These are phyloP conservation scores for Marasmius tenuissimus DNA, from an alignment of 1,284 basidiomycete genomes.

Conservation along the genomic window DNA sequence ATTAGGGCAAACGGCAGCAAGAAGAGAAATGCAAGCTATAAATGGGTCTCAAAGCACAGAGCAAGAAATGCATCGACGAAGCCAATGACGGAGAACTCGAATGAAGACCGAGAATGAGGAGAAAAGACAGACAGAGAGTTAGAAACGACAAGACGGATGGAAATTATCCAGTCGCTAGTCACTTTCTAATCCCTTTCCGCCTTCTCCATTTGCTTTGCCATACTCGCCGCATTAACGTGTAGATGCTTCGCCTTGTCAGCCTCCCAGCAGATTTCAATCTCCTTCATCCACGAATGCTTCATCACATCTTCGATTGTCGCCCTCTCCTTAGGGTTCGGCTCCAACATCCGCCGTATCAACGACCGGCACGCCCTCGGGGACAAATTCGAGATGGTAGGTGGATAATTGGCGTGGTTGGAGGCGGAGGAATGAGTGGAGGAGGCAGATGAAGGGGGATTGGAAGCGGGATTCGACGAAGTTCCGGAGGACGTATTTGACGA, in stretches of 20 bases:
- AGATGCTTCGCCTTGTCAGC: conserved; percentile 63
- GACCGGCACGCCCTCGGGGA: conserved; percentile 84
- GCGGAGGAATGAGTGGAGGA: conserved; percentile 16
- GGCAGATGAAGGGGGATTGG: not conserved
- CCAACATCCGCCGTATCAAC: conserved; percentile 92
- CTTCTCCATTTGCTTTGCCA: conserved; percentile 41
- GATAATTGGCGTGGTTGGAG: conserved; percentile 44
- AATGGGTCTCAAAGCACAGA: no score
- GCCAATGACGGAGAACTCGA: not conserved
- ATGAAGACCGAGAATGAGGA: not conserved
- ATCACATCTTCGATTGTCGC: conserved; percentile 84
- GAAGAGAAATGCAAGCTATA: no score
- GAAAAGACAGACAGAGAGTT: not conserved
- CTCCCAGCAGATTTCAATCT: conserved; percentile 75
- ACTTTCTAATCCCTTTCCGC: conserved; percentile 24
- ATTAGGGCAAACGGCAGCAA: not conserved
- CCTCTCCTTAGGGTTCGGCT: conserved; percentile 87
- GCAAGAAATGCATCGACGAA: no score
- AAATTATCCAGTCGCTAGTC: conserved; percentile 1
- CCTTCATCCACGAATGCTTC: conserved; percentile 79
- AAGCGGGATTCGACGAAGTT: not conserved
- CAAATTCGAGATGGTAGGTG: conserved; percentile 85
- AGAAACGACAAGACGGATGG: not conserved
- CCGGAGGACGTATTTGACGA: no score
- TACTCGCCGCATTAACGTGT: conserved; percentile 52